Base-by-base conservation (phyloP, 768 basidiomycete genomes). In the Sporobolomyces roseus region DNA sequence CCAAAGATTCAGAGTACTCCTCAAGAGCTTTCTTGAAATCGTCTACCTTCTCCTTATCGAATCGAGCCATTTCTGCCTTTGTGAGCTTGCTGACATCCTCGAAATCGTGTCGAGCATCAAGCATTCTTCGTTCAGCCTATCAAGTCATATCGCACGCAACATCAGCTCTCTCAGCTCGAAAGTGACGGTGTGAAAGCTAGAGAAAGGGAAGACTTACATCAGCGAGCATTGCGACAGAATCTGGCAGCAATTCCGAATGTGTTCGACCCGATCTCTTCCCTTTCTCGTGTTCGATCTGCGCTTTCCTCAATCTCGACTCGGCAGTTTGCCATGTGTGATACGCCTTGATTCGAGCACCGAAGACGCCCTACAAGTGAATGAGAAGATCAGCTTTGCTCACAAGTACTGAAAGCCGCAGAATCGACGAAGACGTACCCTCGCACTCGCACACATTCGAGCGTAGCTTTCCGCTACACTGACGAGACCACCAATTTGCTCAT, bases 381-480 rank as follows among this genome's bases (percentile, higher is more conserved):
- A 23, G 8, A 27, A 9, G 29, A 8, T 4, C 3, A 16, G 36
- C 25, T n/a, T n/a, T n/a, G n/a, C n/a, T n/a, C n/a, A n/a, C n/a
- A n/a, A n/a, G n/a, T n/a, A n/a, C n/a, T n/a, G n/a, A n/a, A 12
- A 56, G 30, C 21, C 90, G 68, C 90, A 83, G 60, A 93, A 64
- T 89, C 90, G 74, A 84, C 2, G 3, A 2, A 27, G 13, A 38
- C 72, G 36, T 25, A 70, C 72, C 59, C 56, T 67, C 10, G 67
- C 68, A 35, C 65, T 70, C 27, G 68, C 60, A 32, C 71, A 73
- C 60, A 97, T 82, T 59, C 94, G 83, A n/a, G 91, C 85, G 77
- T 98, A 98, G 78, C 96, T 93, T 75, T 98, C 94, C 53, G 86
- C 90, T 80, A 62, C 89, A 59, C 85, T 86, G 83, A 93, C 82